These are phyloP conservation scores for Solanum lycopersicoides DNA, from an alignment of 257 asterid species.

Conservation along the genomic window DNA sequence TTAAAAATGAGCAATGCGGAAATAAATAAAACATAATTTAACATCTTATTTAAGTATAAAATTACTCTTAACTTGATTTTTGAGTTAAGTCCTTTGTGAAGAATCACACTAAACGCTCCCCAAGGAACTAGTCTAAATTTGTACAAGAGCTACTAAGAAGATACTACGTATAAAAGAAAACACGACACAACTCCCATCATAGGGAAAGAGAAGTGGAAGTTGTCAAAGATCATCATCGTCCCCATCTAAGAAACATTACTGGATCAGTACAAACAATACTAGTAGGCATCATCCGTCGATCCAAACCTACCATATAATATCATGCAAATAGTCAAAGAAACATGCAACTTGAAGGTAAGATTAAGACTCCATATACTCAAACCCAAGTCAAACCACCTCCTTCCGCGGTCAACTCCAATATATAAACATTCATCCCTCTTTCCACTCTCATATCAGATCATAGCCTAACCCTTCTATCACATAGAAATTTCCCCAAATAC, in stretches of 20 bases:
- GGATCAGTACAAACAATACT: not conserved
- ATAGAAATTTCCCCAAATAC: not conserved
- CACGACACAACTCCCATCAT: not conserved
- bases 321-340: not conserved
- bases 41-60: not conserved
- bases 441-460: not conserved
- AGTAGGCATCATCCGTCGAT: not conserved
- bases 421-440: not conserved
- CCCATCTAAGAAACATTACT: not conserved
- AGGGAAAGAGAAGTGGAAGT: not conserved
- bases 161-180: not conserved
- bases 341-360: not conserved
- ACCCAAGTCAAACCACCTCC: not conserved
- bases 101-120: not conserved
- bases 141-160: not conserved
- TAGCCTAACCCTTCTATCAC: not conserved
- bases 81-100: not conserved
- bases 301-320: not conserved
- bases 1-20: not conserved
- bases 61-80: not conserved
- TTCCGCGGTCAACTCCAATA: not conserved
- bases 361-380: not conserved
- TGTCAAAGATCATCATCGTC: not conserved
- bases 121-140: not conserved
- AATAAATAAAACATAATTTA: no score